Percentiles rank a stretch among this genome's conserved stretches.
Conservation (phyloP, 495 filamentous ascomycete genomes). For the Aspergillus asperescens region DNA sequence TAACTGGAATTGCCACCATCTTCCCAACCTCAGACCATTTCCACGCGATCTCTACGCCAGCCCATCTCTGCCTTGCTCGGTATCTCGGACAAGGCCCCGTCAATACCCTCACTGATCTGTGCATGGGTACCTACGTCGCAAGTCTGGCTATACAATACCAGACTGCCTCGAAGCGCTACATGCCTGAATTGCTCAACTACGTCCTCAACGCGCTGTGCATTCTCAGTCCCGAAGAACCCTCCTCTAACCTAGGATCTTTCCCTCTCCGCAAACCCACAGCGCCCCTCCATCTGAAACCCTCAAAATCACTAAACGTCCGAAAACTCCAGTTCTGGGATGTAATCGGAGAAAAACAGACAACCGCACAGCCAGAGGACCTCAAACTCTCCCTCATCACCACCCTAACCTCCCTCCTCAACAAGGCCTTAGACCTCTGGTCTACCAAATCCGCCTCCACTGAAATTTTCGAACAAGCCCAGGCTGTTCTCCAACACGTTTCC, state of each 20-base stretch:
- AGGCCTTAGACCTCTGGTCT: conserved; percentile 58
- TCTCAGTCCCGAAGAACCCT: conserved; percentile 51
- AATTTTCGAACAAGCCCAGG: conserved; percentile 57
- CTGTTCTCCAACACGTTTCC: conserved; percentile 51
- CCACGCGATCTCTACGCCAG: conserved; percentile 86
- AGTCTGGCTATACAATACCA: conserved; percentile 79
- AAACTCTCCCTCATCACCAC: conserved; percentile 57
- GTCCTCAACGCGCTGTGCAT: conserved; percentile 67
- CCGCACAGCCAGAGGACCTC: conserved; percentile 38
- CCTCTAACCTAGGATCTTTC: conserved; percentile 47
- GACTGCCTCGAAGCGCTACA: conserved; percentile 69
- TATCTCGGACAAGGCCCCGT: conserved; percentile 77
- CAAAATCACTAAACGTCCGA: conserved; percentile 22
- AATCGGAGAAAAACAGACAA: not conserved
- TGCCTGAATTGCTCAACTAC: conserved; percentile 85
- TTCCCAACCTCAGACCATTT: conserved; percentile 97
- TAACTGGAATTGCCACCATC: conserved; percentile 76
- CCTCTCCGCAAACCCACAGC: conserved; percentile 54
- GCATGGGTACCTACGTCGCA: conserved; percentile 69
- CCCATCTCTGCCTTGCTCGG: conserved; percentile 69
- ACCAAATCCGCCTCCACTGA: conserved; percentile 67
- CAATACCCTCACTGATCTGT: conserved; percentile 55
- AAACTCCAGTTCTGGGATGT: conserved; percentile 54
- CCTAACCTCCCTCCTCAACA: conserved; percentile 51
- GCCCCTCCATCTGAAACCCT: conserved; percentile 45